These are phyloP conservation scores for Heterobasidion occidentale DNA, from an alignment of 1,284 basidiomycete species.

Conservation along the genomic window DNA sequence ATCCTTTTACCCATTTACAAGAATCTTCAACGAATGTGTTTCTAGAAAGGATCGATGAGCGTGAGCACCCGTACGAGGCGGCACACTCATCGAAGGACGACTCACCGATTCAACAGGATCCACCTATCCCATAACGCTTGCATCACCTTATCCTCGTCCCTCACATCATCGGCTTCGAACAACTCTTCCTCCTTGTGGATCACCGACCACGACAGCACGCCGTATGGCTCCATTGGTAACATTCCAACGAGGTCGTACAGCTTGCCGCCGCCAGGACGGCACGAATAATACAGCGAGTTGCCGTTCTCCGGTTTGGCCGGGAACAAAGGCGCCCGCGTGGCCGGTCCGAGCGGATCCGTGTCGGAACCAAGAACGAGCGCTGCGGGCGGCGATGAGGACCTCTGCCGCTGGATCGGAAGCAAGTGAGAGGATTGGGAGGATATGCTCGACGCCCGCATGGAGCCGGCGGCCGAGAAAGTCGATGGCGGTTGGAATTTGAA, in stretches of 20 bases:
- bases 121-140: constrained; percentile 68
- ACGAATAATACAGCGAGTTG: constrained; percentile 39
- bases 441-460: too few species aligned
- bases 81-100: not conserved
- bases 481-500: not conserved
- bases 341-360: constrained; percentile 29
- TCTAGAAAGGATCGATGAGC: constrained; percentile 20
- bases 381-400: not conserved
- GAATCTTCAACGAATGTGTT: constrained; percentile 48
- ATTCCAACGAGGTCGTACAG: constrained; percentile 57
- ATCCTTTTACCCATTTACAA: constrained; percentile 37
- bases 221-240: constrained; percentile 50
- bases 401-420: not conserved
- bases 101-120: constrained; percentile 58
- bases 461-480: not conserved
- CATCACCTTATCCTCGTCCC: constrained; percentile 70
- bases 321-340: constrained; percentile 43
- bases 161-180: constrained; percentile 56
- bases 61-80: not conserved
- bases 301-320: constrained; percentile 37
- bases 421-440: not conserved
- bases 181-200: constrained; percentile 66
- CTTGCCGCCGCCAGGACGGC: constrained; percentile 54
- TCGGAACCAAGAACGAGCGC: not conserved
- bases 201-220: constrained; percentile 57